phyloP scores from a whole-genome alignment of 2,329 filamentous ascomycete genomes.

The Phoma sp. region DNA sequence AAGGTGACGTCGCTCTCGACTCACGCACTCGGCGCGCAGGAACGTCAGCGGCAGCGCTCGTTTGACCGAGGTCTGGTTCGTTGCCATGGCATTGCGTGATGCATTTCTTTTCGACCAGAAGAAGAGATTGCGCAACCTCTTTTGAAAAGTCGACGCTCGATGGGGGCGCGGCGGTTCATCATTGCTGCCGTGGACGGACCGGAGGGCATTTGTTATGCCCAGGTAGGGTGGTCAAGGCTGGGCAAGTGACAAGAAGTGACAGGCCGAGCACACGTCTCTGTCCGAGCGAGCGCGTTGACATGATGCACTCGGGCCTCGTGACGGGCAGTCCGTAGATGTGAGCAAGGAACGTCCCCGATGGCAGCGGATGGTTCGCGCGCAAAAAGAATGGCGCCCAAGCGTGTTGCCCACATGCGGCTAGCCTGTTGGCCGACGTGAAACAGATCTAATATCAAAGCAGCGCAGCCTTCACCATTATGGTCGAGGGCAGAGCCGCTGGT shows the following conservation, averaged over 20 bases:
- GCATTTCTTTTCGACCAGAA: slow-evolving; percentile 9
- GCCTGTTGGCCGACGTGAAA: slow-evolving; percentile 4
- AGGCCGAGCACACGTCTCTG: background rate
- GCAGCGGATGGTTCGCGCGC: background rate
- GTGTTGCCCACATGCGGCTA: background rate
- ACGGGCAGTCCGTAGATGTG: slow-evolving; percentile 4
- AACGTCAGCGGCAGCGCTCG: background rate
- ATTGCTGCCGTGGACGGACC: background rate
- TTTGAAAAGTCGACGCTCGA: slow-evolving; percentile 1
- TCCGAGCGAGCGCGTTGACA: background rate
- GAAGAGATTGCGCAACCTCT: slow-evolving; percentile 10
- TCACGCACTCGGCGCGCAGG: background rate
- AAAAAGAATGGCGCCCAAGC: no score
- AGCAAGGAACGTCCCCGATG: slow-evolving; percentile 16
- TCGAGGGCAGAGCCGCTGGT: slow-evolving; percentile 26
- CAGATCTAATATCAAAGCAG: background rate
- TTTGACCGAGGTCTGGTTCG: slow-evolving; percentile 2
- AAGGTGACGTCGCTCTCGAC: background rate
- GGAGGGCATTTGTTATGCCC: background rate
- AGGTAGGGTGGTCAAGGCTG: background rate
- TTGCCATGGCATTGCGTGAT: slow-evolving; percentile 7
- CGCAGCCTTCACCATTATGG: slow-evolving; percentile 2
- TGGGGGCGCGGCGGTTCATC: slow-evolving; percentile 4
- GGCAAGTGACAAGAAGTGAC: background rate
- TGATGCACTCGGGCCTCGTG: slow-evolving; percentile 10